A percentile compares a stretch with the other conserved stretches of the same genome.
Conservation (phyloP, 1,284 basidiomycete genomes). For the Rhodofomes roseus region DNA sequence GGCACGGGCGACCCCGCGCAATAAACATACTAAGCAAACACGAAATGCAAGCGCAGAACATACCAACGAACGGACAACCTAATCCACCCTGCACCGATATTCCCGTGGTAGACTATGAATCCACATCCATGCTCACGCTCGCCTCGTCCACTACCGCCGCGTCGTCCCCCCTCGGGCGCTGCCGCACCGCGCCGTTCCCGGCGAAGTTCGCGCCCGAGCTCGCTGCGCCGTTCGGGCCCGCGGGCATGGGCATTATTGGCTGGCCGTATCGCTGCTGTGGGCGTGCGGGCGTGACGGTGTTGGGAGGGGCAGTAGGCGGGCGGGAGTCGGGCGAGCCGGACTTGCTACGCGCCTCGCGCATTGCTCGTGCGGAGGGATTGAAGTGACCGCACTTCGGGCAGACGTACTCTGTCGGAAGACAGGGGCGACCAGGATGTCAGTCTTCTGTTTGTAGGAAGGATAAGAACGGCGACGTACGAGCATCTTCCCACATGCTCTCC, state of each 20-base stretch:
- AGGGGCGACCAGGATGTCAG: background rate
- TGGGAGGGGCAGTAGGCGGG: background rate
- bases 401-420: slow-evolving; percentile 54
- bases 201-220: background rate
- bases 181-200: background rate
- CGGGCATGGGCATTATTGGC: background rate
- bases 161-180: slow-evolving; percentile 1
- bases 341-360: slow-evolving; percentile 27
- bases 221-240: background rate
- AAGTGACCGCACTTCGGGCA: slow-evolving; percentile 76
- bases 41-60: background rate
- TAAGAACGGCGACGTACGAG: slow-evolving; percentile 58
- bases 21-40: background rate
- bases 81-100: background rate
- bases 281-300: background rate
- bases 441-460: background rate
- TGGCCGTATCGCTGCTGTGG: background rate
- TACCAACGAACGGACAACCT: background rate
- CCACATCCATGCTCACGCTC: slow-evolving; percentile 23
- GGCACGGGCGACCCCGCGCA: background rate
- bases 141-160: slow-evolving; percentile 11
- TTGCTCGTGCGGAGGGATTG: slow-evolving; percentile 53
- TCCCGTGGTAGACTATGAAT: slow-evolving; percentile 14
- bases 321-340: slow-evolving; percentile 11
- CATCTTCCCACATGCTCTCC: slow-evolving; percentile 85